Conservation (phyloP, 208 protist genomes). For the Vickermania ingenoplastis region DNA sequence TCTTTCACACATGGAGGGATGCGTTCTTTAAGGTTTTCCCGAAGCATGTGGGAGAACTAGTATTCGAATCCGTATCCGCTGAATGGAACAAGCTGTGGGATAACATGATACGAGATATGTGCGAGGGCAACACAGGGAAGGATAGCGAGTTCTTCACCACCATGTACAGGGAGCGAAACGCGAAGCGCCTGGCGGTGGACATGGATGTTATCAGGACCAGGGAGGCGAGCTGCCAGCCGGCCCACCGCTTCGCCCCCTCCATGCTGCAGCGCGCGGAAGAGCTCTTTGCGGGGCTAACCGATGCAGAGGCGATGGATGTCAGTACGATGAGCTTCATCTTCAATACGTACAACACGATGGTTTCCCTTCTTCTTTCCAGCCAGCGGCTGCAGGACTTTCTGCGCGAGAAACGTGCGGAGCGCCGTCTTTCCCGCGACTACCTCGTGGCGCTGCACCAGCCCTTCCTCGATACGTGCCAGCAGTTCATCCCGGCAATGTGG, state of each 20-base stretch:
- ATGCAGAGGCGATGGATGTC: slow-evolving; percentile 52
- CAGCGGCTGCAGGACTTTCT: slow-evolving; percentile 31
- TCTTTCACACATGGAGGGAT: slow-evolving; percentile 42
- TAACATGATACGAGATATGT: slow-evolving; percentile 32
- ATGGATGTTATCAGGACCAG: slow-evolving; percentile 42
- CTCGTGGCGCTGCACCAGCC: slow-evolving; percentile 40
- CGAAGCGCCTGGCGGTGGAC: slow-evolving; percentile 43
- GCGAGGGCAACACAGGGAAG: slow-evolving; percentile 33
- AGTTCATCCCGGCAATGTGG: slow-evolving; percentile 65
- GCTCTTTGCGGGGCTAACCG: slow-evolving; percentile 42
- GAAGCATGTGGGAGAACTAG: slow-evolving; percentile 45
- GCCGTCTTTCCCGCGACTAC: slow-evolving; percentile 39
- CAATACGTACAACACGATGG: slow-evolving; percentile 32
- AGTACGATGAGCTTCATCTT: slow-evolving; percentile 35
- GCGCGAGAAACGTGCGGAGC: slow-evolving; percentile 42
- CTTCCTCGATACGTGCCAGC: slow-evolving; percentile 59
- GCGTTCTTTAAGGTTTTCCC: slow-evolving; percentile 70
- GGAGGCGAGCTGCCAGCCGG: slow-evolving; percentile 27
- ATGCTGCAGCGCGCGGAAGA: slow-evolving; percentile 71
- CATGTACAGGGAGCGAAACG: slow-evolving; percentile 26
- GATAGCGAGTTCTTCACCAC: slow-evolving; percentile 46
- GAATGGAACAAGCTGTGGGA: slow-evolving; percentile 65
- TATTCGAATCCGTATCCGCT: slow-evolving; percentile 37
- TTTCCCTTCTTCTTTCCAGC: slow-evolving; percentile 31
- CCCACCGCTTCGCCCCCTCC: slow-evolving; percentile 43